Percentiles rank a stretch among this genome's conserved stretches.
Evolutionary conservation across 2,329 filamentous ascomycete species (phyloP).

Genomic region (Fusarium sp.): DNA sequence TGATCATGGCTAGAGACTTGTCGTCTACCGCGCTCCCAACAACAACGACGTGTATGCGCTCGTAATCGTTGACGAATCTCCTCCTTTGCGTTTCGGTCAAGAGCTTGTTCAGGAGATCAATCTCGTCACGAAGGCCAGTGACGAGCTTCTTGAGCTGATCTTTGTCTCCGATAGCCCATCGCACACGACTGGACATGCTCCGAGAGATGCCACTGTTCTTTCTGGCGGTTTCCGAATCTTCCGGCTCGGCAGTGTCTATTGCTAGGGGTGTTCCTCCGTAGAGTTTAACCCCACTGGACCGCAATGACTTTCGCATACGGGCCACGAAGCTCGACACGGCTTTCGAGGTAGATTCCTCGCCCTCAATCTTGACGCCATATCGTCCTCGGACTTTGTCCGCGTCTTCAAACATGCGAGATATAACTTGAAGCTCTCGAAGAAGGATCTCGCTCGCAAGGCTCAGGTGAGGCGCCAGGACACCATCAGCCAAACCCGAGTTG

Average conservation of each 20-base stretch:
- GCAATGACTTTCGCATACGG: constrained; percentile 7
- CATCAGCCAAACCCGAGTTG: constrained; percentile 4
- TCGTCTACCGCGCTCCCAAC: not conserved
- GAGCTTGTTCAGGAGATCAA: constrained; percentile 4
- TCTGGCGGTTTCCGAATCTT: not conserved
- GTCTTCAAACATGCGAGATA: not conserved
- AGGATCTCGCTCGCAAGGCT: not conserved
- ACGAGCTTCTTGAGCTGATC: not conserved
- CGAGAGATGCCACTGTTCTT: not conserved
- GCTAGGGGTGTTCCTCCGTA: not conserved
- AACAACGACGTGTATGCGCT: constrained; percentile 1
- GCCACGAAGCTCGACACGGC: not conserved
- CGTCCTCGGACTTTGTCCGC: not conserved
- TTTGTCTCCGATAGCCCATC: not conserved
- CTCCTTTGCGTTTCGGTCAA: constrained; percentile 1
- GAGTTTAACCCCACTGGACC: constrained; percentile 2
- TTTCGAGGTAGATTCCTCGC: not conserved
- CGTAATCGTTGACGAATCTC: not conserved
- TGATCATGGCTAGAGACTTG: not conserved
- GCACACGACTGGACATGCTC: not conserved
- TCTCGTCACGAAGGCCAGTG: not conserved
- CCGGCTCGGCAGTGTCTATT: not conserved
- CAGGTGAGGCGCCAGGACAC: not conserved
- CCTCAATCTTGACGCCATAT: not conserved
- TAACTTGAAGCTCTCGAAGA: not conserved